A percentile compares a stretch with the other conserved stretches of the same genome.
These are phyloP conservation scores for Russula griseocarnosa DNA, from an alignment of 768 basidiomycete genomes.

Conservation along the genomic window DNA sequence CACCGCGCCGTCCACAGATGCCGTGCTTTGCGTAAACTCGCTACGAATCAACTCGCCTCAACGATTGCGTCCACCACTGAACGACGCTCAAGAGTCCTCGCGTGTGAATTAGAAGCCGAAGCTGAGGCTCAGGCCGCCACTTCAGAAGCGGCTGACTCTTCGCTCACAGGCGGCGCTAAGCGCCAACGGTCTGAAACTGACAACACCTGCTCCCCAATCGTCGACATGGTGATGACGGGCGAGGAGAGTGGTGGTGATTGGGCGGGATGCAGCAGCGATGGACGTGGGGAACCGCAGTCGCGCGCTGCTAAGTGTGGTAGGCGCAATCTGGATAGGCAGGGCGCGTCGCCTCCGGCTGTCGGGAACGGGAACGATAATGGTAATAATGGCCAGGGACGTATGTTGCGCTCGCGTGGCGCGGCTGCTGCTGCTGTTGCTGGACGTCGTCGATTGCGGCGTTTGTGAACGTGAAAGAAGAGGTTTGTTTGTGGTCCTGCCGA, in stretches of 20 bases:
- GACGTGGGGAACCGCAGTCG: background rate
- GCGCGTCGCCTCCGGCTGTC: background rate
- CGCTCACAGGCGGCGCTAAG: background rate
- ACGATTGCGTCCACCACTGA: conserved; percentile 15
- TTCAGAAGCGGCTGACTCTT: background rate
- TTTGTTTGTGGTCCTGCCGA: too few species aligned
- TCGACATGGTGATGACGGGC: conserved; percentile 12
- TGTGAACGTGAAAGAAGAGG: background rate
- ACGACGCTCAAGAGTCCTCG: conserved; percentile 25
- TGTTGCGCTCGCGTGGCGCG: conserved; percentile 15
- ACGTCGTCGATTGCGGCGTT: background rate
- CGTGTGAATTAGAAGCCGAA: conserved; percentile 20
- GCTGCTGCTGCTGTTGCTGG: background rate
- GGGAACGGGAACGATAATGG: background rate
- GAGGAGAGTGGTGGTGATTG: background rate
- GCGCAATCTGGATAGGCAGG: background rate
- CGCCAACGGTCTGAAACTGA: background rate
- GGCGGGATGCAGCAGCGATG: background rate
- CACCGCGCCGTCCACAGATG: conserved; percentile 15
- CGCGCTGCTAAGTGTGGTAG: conserved; percentile 14
- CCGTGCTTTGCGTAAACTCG: conserved; percentile 14
- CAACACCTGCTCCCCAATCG: background rate
- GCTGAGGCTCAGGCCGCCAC: background rate
- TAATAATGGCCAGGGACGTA: background rate
- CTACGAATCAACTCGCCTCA: conserved; percentile 10